Base-by-base conservation (phyloP, 352 stramenopile genomes). In the Phytophthora idaei region DNA sequence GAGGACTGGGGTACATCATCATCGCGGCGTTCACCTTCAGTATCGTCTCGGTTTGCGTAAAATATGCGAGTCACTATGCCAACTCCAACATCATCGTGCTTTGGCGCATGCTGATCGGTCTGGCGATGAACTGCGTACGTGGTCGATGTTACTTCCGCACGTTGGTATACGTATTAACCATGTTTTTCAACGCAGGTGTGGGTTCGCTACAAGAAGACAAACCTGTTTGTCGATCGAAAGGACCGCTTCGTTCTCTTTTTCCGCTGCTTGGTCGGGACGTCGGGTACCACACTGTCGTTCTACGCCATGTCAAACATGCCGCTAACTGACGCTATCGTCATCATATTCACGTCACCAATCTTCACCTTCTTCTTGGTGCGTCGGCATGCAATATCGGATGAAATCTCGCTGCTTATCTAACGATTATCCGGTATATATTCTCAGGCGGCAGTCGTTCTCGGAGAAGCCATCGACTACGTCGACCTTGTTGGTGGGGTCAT, bases 251-350 rank as follows among this genome's bases (percentile, higher is more conserved):
- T 83, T 11, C 51, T 90, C 15, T 54, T 85, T 3, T 76, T 86
- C 15, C 78, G 80, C 7, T 86, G 73, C 51, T 61, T 86, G 31
- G 63, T 84, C 29, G 80, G 81, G 36, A 80, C 80, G 14, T 21
- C 77, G 17, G 76, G 73, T 12, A 73, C 84, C 11, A 77, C 53
- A 1, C 47, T 89, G 25, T 59, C 49, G 12, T 89, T 86, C 55
- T 91, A 87, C 56, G 75, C 80, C 8, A 73, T 90, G 47, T 78
- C 80, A 10, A 74, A 90, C 50, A 91, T 91, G 80, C 75, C 83
- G 10, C 71, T 91, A 21, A 84, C 83, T 0, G 83, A 91, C 56
- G 83, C 80, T 7, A 74, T 77, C 6, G 79, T 89, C 6, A 80
- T 91, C 67, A 88, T 89, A 52, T 87, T 90, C 32, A 88, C 79